Conservation (phyloP, 345 rosid genomes). For the Lumnitzera racemosa region DNA sequence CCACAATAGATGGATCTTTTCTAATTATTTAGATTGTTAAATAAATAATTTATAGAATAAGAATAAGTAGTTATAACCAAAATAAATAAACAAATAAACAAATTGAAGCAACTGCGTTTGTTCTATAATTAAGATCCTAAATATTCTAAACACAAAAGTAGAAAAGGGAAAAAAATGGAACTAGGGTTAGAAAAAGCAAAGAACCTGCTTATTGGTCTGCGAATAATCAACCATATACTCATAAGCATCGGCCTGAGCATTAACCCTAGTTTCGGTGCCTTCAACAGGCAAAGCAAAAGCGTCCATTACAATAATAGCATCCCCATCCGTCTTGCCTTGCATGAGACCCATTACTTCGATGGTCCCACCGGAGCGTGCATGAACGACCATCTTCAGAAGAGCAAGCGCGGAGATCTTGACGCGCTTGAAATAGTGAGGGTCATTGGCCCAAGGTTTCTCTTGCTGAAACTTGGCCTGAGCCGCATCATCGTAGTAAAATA, state of each 20-base stretch:
- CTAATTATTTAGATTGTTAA: no score
- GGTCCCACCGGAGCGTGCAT: conserved; percentile 99
- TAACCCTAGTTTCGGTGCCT: conserved; percentile 96
- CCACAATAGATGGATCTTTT: no score
- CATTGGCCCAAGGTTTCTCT: conserved; percentile 92
- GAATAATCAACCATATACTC: conserved; percentile 99
- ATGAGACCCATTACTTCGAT: conserved; percentile 98
- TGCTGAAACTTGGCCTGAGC: conserved; percentile 64
- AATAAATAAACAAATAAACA: no score
- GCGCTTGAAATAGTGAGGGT: conserved; percentile 94
- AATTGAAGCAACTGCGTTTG: no score
- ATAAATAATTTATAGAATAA: no score
- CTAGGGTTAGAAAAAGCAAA: conserved; percentile 1
- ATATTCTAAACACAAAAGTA: background rate
- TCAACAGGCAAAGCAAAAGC: conserved; percentile 99
- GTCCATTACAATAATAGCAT: conserved; percentile 95
- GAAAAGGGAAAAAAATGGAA: background rate
- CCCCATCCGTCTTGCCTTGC: conserved; percentile 99
- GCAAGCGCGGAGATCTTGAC: conserved; percentile 98
- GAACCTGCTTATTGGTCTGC: conserved; percentile 91
- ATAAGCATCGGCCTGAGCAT: conserved; percentile 98
- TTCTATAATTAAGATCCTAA: no score
- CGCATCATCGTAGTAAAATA: conserved; percentile 73
- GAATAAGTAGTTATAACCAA: no score
- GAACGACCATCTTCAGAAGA: conserved; percentile 97